Conservation (phyloP, 495 filamentous ascomycete species). For the Bryoglossum gracile region DNA sequence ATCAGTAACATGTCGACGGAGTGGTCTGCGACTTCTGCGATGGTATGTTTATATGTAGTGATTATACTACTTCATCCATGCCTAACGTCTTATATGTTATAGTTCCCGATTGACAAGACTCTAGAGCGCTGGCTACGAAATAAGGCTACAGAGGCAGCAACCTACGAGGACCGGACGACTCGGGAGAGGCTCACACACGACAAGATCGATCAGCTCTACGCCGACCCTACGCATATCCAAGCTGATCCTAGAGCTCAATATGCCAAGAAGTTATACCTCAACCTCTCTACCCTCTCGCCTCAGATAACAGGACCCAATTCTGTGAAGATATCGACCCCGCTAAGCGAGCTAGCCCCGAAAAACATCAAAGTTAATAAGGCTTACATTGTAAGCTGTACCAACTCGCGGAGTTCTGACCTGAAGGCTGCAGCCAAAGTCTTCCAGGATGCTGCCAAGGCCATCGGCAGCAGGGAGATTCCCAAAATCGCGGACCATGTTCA, state of each 20-base stretch:
- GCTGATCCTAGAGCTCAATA: conserved; percentile 78
- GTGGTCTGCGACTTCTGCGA: conserved; percentile 94
- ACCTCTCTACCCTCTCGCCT: conserved; percentile 78
- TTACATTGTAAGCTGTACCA: conserved; percentile 90
- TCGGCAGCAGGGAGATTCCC: conserved; percentile 50
- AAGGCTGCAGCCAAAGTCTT: conserved; percentile 82
- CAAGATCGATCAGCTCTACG: conserved; percentile 63
- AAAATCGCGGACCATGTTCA: conserved; percentile 74
- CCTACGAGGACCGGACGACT: conserved; percentile 39
- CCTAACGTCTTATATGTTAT: conserved; percentile 57
- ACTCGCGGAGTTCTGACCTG: conserved; percentile 75
- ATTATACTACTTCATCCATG: too few relatives aligned
- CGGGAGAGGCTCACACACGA: conserved; percentile 63
- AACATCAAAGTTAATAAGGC: conserved; percentile 76
- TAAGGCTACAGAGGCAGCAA: conserved; percentile 65
- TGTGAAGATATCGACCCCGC: conserved; percentile 77
- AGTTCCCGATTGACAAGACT: conserved; percentile 76
- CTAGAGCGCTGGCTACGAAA: conserved; percentile 68
- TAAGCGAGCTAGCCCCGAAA: conserved; percentile 62
- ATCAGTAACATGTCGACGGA: conserved; percentile 97
- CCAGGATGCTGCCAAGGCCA: conserved; percentile 60
- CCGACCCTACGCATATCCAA: conserved; percentile 50
- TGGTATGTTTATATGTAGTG: too few relatives aligned
- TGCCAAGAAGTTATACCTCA: conserved; percentile 68
- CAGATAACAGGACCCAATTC: conserved; percentile 89